A percentile compares a stretch with the other conserved stretches of the same genome.
Evolutionary conservation across 2,329 filamentous ascomycete species (phyloP).

Genomic region (Phialocephala sp.): DNA sequence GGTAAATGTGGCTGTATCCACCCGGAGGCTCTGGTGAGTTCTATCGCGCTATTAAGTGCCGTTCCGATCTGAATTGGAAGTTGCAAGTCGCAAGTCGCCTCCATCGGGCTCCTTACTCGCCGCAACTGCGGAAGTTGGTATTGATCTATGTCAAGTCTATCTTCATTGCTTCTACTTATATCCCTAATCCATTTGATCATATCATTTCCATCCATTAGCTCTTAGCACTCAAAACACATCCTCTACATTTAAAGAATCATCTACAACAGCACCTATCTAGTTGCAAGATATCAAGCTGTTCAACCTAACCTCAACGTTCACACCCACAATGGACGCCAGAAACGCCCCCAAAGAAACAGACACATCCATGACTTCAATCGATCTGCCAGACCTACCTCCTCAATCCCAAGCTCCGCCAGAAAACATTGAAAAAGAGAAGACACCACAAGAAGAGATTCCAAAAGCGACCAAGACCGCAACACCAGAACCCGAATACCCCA

Average conservation of each 20-base stretch:
- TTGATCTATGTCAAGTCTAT: too few species aligned
- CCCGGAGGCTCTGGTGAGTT: too few species aligned
- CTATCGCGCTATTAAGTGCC: too few species aligned
- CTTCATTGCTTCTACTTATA: too few species aligned
- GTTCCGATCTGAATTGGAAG: too few species aligned
- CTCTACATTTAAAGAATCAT: too few species aligned
- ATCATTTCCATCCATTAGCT: too few species aligned
- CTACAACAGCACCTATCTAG: neutral
- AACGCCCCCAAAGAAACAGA: neutral
- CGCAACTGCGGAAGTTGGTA: too few species aligned
- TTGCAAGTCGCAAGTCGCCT: too few species aligned
- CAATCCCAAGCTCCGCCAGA: neutral
- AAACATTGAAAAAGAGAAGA: neutral
- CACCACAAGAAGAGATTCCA: neutral
- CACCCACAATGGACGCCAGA: neutral
- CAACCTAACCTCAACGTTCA: neutral
- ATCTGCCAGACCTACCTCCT: neutral
- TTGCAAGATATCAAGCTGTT: neutral
- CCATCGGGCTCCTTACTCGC: too few species aligned
- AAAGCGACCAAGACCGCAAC: neutral
- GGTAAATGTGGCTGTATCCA: neutral
- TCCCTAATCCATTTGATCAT: too few species aligned
- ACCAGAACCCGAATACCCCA: neutral
- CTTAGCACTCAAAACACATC: too few species aligned
- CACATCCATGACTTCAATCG: neutral